Conservation (phyloP, 2,329 filamentous ascomycete species). For the Fusarium praegraminearum region DNA sequence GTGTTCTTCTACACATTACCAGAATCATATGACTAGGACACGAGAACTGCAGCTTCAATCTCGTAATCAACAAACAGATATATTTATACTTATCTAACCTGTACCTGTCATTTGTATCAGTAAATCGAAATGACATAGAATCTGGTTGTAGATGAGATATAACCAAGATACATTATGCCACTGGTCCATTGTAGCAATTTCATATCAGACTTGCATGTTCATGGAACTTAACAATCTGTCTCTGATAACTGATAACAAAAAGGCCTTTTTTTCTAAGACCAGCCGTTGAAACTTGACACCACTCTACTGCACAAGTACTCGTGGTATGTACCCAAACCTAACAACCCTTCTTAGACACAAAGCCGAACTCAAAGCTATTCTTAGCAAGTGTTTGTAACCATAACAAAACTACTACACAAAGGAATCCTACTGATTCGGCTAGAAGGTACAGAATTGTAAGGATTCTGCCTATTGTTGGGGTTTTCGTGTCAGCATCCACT, state of each 20-base stretch:
- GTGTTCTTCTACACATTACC: slow-evolving; percentile 8
- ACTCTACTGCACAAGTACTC: not conserved
- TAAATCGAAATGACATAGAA: not conserved
- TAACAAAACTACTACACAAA: not conserved
- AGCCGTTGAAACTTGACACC: not conserved
- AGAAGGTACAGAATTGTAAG: not conserved
- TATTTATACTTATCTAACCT: not conserved
- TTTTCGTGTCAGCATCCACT: slow-evolving; percentile 16
- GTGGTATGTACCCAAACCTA: not conserved
- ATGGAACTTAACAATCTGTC: not conserved
- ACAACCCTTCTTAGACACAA: not conserved
- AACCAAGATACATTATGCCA: not conserved
- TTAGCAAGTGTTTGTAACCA: slow-evolving; percentile 1
- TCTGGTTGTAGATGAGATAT: not conserved
- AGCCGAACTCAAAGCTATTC: not conserved
- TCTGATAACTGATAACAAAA: too few species aligned
- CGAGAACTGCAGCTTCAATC: not conserved
- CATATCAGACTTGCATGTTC: not conserved
- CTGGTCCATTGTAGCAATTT: not conserved
- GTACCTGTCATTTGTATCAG: not conserved
- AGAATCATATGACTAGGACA: slow-evolving; percentile 3
- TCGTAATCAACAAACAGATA: slow-evolving; percentile 9
- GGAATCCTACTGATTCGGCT: not conserved
- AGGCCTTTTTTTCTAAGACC: not conserved
- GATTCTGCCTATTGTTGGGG: slow-evolving; percentile 4